These are phyloP conservation scores for Colletotrichum musae DNA, from an alignment of 2,329 filamentous ascomycete genomes.

Conservation along the genomic window DNA sequence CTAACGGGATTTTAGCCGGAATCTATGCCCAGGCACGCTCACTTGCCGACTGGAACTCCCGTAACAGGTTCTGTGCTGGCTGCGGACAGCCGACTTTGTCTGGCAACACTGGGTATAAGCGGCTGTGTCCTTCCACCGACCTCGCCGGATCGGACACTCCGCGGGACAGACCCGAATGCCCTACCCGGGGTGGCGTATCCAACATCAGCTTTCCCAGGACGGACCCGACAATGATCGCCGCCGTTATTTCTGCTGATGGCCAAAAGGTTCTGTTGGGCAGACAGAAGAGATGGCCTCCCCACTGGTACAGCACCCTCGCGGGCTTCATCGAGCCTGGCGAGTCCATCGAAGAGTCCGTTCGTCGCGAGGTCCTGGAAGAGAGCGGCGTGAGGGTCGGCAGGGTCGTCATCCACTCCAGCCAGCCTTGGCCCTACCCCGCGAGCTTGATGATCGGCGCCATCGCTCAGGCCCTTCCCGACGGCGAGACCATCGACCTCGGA, in stretches of 20 bases:
- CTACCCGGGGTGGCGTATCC: slow-evolving; percentile 86
- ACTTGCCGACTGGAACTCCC: slow-evolving; percentile 92
- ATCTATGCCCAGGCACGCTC: slow-evolving; percentile 92
- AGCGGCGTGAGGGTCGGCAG: slow-evolving; percentile 82
- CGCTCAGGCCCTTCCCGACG: slow-evolving; percentile 83
- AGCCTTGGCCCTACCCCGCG: slow-evolving; percentile 90
- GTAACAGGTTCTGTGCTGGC: slow-evolving; percentile 91
- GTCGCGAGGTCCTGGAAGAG: slow-evolving; percentile 90
- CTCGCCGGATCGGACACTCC: slow-evolving; percentile 61
- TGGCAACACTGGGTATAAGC: slow-evolving; percentile 84
- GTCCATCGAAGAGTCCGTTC: slow-evolving; percentile 86
- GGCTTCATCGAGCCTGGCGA: slow-evolving; percentile 90
- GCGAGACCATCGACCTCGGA: slow-evolving; percentile 85
- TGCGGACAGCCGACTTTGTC: slow-evolving; percentile 89
- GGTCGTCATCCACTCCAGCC: slow-evolving; percentile 85
- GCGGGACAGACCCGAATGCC: slow-evolving; percentile 77
- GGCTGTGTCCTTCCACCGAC: slow-evolving; percentile 82
- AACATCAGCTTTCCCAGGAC: slow-evolving; percentile 95
- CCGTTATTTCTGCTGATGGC: slow-evolving; percentile 86
- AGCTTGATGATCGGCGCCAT: slow-evolving; percentile 91
- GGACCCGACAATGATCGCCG: slow-evolving; percentile 95
- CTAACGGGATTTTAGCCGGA: slow-evolving; percentile 71
- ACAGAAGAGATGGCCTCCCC: slow-evolving; percentile 83
- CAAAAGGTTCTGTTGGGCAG: slow-evolving; percentile 86
- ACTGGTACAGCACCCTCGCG: slow-evolving; percentile 92